phyloP scores from a whole-genome alignment of 2,329 filamentous ascomycete genomes.

The Apiospora koreana region DNA sequence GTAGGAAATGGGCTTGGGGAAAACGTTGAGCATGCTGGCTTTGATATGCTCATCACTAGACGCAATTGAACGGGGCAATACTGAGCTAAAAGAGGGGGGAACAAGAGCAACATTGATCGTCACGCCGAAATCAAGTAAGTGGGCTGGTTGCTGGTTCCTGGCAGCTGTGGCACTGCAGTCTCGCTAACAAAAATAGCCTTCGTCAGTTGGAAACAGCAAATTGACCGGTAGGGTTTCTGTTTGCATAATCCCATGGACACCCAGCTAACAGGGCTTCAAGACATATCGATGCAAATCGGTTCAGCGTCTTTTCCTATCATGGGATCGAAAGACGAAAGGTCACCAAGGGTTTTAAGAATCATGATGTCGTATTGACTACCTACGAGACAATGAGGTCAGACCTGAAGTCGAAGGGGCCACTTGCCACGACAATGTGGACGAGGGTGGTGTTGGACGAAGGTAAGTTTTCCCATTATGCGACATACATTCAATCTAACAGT shows the following conservation, averaged over 20 bases:
- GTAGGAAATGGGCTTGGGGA: slow-evolving; percentile 11
- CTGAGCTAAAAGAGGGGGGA: neutral
- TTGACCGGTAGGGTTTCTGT: slow-evolving; percentile 22
- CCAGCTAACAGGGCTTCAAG: neutral
- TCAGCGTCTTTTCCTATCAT: slow-evolving; percentile 20
- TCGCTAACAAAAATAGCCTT: too few relatives aligned
- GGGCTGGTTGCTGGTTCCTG: neutral
- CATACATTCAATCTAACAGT: slow-evolving; percentile 13
- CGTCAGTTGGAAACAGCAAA: slow-evolving; percentile 29
- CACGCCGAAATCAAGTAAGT: neutral
- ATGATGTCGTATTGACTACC: slow-evolving; percentile 33
- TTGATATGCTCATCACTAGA: slow-evolving; percentile 9
- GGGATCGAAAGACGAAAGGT: slow-evolving; percentile 18
- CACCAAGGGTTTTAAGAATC: slow-evolving; percentile 17
- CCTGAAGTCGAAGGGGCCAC: slow-evolving; percentile 15
- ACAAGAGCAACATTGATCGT: neutral
- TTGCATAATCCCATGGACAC: neutral
- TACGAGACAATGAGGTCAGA: slow-evolving; percentile 34
- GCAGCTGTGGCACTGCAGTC: too few relatives aligned
- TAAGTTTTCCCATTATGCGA: slow-evolving; percentile 18
- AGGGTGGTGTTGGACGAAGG: slow-evolving; percentile 43
- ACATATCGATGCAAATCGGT: neutral
- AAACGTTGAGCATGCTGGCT: slow-evolving; percentile 1
- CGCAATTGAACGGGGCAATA: too few relatives aligned
- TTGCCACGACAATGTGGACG: slow-evolving; percentile 27